These are phyloP conservation scores for Phytophthora europaea DNA, from an alignment of 352 stramenopile species.

Conservation along the genomic window DNA sequence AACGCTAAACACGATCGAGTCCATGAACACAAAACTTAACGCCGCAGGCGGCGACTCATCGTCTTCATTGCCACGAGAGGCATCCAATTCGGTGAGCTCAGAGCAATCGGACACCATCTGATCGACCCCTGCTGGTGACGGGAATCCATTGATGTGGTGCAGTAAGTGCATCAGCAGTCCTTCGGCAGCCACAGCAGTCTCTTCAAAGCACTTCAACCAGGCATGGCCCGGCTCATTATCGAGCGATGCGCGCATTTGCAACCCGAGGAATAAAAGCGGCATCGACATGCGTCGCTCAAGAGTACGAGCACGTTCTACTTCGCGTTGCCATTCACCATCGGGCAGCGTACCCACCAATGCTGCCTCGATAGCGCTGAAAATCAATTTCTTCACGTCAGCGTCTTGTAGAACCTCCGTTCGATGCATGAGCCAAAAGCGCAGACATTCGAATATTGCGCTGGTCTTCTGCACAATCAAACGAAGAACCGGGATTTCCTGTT, in stretches of 20 bases:
- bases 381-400: slow-evolving; percentile 81
- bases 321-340: slow-evolving; percentile 81
- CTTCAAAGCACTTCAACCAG: slow-evolving; percentile 87
- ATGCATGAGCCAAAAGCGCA: slow-evolving; percentile 90
- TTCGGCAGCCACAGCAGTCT: slow-evolving; percentile 85
- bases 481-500: slow-evolving; percentile 77
- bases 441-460: slow-evolving; percentile 85
- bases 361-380: slow-evolving; percentile 89
- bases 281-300: slow-evolving; percentile 80
- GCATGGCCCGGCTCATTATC: slow-evolving; percentile 75
- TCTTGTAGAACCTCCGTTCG: slow-evolving; percentile 81
- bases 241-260: slow-evolving; percentile 87
- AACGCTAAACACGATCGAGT: slow-evolving; percentile 88
- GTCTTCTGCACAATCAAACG: slow-evolving; percentile 87
- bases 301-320: slow-evolving; percentile 79
- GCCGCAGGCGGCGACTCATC: slow-evolving; percentile 44
- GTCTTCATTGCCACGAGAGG: slow-evolving; percentile 34
- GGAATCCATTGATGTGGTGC: slow-evolving; percentile 89
- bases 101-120: slow-evolving; percentile 87
- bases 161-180: slow-evolving; percentile 88
- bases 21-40: slow-evolving; percentile 92
- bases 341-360: slow-evolving; percentile 85
- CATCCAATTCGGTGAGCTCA: slow-evolving; percentile 66
- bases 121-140: slow-evolving; percentile 84
- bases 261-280: slow-evolving; percentile 83